Evolutionary conservation across 768 basidiomycete species (phyloP).

Genomic region (Pleurotus giganteus): DNA sequence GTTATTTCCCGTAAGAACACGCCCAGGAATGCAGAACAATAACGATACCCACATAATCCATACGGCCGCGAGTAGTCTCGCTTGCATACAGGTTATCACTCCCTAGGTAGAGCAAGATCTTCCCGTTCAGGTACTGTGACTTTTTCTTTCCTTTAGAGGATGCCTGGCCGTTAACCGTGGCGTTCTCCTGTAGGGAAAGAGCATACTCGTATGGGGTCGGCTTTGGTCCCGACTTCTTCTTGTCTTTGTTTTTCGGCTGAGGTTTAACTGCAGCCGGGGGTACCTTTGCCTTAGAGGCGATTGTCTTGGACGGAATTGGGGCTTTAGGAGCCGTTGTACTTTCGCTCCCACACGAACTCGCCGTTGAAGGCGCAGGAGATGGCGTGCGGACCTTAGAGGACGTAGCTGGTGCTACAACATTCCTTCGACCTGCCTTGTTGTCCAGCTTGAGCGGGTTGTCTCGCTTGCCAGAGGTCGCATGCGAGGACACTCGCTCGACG

Average conservation of each 20-base stretch:
- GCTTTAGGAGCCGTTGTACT: neutral
- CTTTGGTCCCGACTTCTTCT: constrained; percentile 33
- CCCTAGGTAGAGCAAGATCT: constrained; percentile 56
- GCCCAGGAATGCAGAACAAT: constrained; percentile 1
- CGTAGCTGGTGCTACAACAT: constrained; percentile 19
- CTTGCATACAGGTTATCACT: constrained; percentile 56
- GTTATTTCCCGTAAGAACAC: neutral
- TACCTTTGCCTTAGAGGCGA: constrained; percentile 1
- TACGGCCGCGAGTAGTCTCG: constrained; percentile 48
- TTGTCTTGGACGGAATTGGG: constrained; percentile 1
- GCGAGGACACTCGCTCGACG: constrained; percentile 2
- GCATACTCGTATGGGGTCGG: constrained; percentile 57
- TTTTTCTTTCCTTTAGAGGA: constrained; percentile 16
- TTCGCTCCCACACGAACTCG: constrained; percentile 8
- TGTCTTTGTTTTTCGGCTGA: constrained; percentile 21
- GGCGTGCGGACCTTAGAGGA: constrained; percentile 20
- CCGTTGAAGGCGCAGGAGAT: constrained; percentile 19
- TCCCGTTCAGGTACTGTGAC: constrained; percentile 45
- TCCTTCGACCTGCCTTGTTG: constrained; percentile 9
- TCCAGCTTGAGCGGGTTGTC: constrained; percentile 8
- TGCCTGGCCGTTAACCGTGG: constrained; percentile 16
- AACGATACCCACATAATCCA: constrained; percentile 56
- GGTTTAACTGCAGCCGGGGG: constrained; percentile 9
- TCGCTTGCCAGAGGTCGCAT: neutral
- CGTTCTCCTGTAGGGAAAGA: constrained; percentile 37